phyloP scores from a whole-genome alignment of 805 yeast genomes.

The Kodamaea lidongshanica region DNA sequence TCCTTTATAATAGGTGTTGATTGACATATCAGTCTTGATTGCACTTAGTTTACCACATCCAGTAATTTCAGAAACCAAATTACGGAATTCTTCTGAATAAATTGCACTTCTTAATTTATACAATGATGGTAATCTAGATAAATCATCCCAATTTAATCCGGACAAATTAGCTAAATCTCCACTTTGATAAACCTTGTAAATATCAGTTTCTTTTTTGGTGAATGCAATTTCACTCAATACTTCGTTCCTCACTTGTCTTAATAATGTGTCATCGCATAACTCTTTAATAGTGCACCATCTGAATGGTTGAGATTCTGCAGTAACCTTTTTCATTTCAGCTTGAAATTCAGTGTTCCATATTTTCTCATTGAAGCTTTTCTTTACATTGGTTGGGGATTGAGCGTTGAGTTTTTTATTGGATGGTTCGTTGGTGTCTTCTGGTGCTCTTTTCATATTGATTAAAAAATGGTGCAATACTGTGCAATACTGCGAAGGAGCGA shows the following conservation, averaged over 20 bases:
- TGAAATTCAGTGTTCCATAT: slow-evolving; percentile 43
- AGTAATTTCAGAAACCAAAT: slow-evolving; percentile 67
- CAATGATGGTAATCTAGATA: slow-evolving; percentile 65
- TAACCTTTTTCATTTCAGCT: slow-evolving; percentile 32
- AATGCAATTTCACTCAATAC: slow-evolving; percentile 79
- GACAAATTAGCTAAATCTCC: slow-evolving; percentile 90
- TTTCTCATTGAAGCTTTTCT: slow-evolving; percentile 36
- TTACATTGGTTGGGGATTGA: slow-evolving; percentile 3
- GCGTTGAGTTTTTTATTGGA: slow-evolving; percentile 5
- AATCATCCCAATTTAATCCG: slow-evolving; percentile 73
- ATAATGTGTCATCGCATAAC: slow-evolving; percentile 67
- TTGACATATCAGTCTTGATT: slow-evolving; percentile 83
- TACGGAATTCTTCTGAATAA: slow-evolving; percentile 80
- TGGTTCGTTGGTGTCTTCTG: slow-evolving; percentile 3
- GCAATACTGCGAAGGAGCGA: too few relatives aligned
- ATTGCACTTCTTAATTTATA: slow-evolving; percentile 79
- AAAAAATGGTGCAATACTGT: too few relatives aligned
- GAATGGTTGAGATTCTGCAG: slow-evolving; percentile 66
- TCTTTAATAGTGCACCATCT: slow-evolving; percentile 81
- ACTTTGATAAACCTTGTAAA: slow-evolving; percentile 83
- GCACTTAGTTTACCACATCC: slow-evolving; percentile 89
- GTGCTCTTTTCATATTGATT: slow-evolving; percentile 4
- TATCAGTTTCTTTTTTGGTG: slow-evolving; percentile 94
- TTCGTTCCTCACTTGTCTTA: slow-evolving; percentile 78
- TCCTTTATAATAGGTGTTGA: slow-evolving; percentile 85